Evolutionary conservation across 2,329 filamentous ascomycete genomes (phyloP), one percentile per base, ranked within the genome.

Genomic region (Biscogniauxia sp.): DNA sequence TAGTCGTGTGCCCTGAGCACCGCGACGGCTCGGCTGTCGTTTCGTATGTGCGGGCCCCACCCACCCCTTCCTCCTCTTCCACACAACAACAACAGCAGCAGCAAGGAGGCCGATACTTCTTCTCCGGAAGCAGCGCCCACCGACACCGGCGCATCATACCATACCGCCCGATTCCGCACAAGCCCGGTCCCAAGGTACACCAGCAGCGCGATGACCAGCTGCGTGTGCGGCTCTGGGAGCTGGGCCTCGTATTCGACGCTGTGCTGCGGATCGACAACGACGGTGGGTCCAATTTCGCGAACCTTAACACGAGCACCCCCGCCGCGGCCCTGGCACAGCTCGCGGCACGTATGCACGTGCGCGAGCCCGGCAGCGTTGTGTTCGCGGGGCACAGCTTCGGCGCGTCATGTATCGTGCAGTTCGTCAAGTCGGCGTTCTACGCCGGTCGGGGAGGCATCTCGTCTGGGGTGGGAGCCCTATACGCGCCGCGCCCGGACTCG

Each of bases 341-440:
- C 61, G 74, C 79, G 25, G 77, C 79, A n/a, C 78, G 77, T 57
- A 80, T 95, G 53, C 83, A 91, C 63, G 82, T 96, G 3, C 85
- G 88, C 61, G 80, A 84, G 8, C 90, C 91, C 0, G 92, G 92
- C 1, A 85, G 83, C 56, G 86, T 96, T 53, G 84, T 88, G 51
- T 94, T 91, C 72, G 85, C 84, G 0, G 92, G 92, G 3, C 92
- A 96, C 74, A 92, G 88, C 19, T 96, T 96, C 66, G 92, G 92
- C 20, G 89, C 88, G 1, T 84, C 90, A 0, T 92, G 90, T 0
- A 80, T 86, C 20, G 82, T 90, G 1, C 92, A 96, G 71, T 84
- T 96, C 58, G 77, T 94, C 55, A 96, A 96, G 77, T 89, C 85
- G 56, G 86, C 89, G 11, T 94, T 88, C 78, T 92, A 93, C 75